Percentiles rank a stretch among this genome's conserved stretches.
Evolutionary conservation across 306 rosid species (phyloP).

Genomic region (Vicia sativa): DNA sequence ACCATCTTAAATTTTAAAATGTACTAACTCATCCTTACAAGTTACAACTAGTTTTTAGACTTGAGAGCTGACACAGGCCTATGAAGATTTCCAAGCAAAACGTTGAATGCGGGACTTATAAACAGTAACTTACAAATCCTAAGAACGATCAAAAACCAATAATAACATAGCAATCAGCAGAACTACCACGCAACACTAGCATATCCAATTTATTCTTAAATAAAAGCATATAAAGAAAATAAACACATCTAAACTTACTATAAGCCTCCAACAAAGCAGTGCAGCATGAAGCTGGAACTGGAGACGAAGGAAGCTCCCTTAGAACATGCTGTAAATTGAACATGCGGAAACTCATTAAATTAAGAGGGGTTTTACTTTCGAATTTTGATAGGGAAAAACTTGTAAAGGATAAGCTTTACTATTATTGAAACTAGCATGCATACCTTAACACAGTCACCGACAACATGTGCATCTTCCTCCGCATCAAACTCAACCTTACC

Average conservation of each 20-base stretch:
- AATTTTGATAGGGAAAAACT: too few species aligned
- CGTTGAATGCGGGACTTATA: neutral
- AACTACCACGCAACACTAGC: conserved; percentile 16
- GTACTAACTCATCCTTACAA: neutral
- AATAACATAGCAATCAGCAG: conserved; percentile 1
- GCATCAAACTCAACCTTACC: conserved; percentile 88
- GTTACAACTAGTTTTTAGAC: neutral
- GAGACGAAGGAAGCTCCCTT: conserved; percentile 97
- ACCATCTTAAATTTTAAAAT: neutral
- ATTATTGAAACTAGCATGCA: conserved; percentile 19
- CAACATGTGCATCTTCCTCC: conserved; percentile 96
- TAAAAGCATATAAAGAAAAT: conserved; percentile 25
- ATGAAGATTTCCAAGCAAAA: neutral
- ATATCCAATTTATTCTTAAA: conserved; percentile 14
- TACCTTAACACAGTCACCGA: conserved; percentile 99
- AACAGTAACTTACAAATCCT: neutral
- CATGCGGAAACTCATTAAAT: neutral
- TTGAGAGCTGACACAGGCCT: neutral
- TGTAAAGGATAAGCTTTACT: too few species aligned
- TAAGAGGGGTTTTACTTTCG: too few species aligned
- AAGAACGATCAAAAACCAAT: neutral
- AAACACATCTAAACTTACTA: conserved; percentile 63
- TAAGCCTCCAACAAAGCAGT: conserved; percentile 95
- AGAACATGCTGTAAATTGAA: conserved; percentile 81
- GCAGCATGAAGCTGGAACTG: conserved; percentile 99